Conservation (phyloP, 257 asterid genomes). For the Penstemon newberryi region DNA sequence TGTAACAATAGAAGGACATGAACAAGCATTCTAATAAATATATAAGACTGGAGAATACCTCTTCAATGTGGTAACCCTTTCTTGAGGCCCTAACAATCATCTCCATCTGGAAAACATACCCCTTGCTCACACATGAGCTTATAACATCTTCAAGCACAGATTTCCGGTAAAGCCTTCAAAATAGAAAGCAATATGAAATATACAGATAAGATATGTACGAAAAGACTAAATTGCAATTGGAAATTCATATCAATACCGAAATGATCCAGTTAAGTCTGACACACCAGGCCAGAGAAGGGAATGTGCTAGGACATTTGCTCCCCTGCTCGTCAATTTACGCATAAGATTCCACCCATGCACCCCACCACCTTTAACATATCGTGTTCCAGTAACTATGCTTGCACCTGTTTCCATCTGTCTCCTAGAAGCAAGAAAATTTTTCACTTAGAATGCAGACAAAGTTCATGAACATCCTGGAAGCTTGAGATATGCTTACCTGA, state of each 20-base stretch:
- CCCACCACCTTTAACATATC: conserved; percentile 91
- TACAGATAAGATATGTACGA: not conserved
- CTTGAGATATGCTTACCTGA: conserved; percentile 60
- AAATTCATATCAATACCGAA: conserved; percentile 59
- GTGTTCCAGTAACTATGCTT: conserved; percentile 93
- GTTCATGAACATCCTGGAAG: conserved; percentile 18
- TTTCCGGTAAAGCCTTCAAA: conserved; percentile 75
- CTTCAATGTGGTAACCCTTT: conserved; percentile 84
- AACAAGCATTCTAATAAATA: conserved; percentile 12
- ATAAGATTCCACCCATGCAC: conserved; percentile 97
- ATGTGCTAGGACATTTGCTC: conserved; percentile 98
- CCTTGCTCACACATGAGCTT: conserved; percentile 93
- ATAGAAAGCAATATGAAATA: conserved; percentile 22
- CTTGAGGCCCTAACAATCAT: conserved; percentile 96
- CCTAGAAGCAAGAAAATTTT: conserved; percentile 45
- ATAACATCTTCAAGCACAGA: conserved; percentile 90
- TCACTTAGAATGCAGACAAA: conserved; percentile 26
- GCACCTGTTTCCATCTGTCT: conserved; percentile 93
- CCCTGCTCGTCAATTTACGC: conserved; percentile 98
- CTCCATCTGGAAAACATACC: conserved; percentile 99
- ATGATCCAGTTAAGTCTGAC: conserved; percentile 96
- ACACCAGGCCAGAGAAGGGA: conserved; percentile 99
- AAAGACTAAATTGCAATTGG: conserved; percentile 4
- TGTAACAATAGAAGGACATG: not conserved
- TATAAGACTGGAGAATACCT: conserved; percentile 48